Percentiles rank a stretch among this genome's conserved stretches.
Evolutionary conservation across 225 moss, liverwort and hornwort species (phyloP).

Genomic region (Antitrichia curtipendula): DNA sequence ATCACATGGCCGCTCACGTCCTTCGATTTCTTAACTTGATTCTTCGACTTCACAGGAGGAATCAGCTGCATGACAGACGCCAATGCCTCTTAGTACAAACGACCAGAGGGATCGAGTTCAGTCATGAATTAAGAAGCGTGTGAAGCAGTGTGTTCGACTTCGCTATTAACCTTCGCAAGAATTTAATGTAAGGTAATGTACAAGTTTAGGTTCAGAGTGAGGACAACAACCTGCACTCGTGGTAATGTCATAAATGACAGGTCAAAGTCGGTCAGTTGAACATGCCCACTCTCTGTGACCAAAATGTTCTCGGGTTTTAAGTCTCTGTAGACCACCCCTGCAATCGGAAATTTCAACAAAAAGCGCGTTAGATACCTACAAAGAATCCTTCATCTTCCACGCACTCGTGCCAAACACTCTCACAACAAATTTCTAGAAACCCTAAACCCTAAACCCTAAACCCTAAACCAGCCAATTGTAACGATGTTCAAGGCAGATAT

Average conservation of each 20-base stretch:
- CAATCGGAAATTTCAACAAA: background rate
- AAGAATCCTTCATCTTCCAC: background rate
- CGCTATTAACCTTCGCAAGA: background rate
- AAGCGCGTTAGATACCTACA: background rate
- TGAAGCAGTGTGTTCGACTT: background rate
- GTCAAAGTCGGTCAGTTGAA: constrained; percentile 92
- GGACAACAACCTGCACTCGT: constrained; percentile 11
- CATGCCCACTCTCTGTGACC: constrained; percentile 61
- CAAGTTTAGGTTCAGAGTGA: background rate
- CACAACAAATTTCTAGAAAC: background rate
- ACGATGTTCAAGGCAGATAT: background rate
- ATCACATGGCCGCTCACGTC: constrained; percentile 44
- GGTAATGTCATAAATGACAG: constrained; percentile 64
- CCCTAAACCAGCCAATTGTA: background rate
- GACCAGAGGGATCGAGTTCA: background rate
- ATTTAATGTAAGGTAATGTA: background rate
- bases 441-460: background rate
- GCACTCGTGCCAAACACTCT: background rate
- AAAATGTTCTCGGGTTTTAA: constrained; percentile 91
- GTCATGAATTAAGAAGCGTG: background rate
- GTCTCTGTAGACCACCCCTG: constrained; percentile 92
- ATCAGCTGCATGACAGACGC: constrained; percentile 29
- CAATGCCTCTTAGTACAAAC: background rate
- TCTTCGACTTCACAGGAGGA: constrained; percentile 21
- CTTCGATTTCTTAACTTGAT: constrained; percentile 34